Percentiles rank a stretch among this genome's conserved stretches.
These are phyloP conservation scores for Licmophora abbreviata DNA, from an alignment of 108 stramenopile species.

Conservation along the genomic window DNA sequence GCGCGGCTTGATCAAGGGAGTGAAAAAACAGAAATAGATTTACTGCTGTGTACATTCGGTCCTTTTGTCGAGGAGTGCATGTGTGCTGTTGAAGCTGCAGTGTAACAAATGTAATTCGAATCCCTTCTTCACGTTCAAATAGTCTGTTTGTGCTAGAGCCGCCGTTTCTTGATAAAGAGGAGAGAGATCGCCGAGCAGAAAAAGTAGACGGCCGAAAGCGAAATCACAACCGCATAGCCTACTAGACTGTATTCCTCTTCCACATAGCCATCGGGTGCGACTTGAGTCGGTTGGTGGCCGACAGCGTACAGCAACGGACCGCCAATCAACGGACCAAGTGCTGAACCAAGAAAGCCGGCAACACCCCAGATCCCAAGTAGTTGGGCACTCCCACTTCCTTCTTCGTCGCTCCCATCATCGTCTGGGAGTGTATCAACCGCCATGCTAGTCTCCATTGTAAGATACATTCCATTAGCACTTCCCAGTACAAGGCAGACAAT, in stretches of 20 bases:
- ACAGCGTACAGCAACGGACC: constrained; percentile 14
- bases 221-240: constrained; percentile 8
- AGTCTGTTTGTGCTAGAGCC: too few species aligned
- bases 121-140: too few species aligned
- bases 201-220: constrained; percentile 10
- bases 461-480: constrained; percentile 52
- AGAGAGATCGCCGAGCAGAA: constrained; percentile 2
- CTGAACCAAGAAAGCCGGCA: constrained; percentile 46
- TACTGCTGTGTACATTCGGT: too few species aligned
- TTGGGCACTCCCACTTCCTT: constrained; percentile 34
- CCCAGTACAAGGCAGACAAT: constrained; percentile 31
- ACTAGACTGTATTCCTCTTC: constrained; percentile 6
- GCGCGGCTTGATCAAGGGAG: too few species aligned
- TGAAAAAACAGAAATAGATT: too few species aligned
- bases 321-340: constrained; percentile 54
- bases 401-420: constrained; percentile 4
- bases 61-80: too few species aligned
- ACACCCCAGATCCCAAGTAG: constrained; percentile 67
- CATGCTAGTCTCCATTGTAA: constrained; percentile 62
- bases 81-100: too few species aligned
- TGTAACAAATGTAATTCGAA: too few species aligned
- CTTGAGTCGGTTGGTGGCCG: background rate
- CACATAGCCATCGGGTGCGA: background rate
- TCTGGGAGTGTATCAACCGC: constrained; percentile 47
- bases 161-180: background rate